Evolutionary conservation across 2,329 filamentous ascomycete genomes (phyloP).

Genomic region (Coniochaeta ligniaria): DNA sequence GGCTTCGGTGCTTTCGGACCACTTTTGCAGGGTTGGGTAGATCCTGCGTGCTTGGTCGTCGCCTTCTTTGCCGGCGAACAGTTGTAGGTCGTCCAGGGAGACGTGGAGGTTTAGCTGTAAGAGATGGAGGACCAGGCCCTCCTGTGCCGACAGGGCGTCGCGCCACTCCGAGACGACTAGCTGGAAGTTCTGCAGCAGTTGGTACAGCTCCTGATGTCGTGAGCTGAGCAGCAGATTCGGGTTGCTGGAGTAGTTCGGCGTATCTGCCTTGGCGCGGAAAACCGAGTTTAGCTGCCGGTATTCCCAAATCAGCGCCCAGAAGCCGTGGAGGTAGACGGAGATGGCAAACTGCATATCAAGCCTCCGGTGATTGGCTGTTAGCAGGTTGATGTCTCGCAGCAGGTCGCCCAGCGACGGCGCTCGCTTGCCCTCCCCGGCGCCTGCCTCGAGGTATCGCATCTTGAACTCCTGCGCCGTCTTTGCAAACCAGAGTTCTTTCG

Average conservation of each 20-base stretch:
- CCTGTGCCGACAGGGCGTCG: slow-evolving; percentile 34
- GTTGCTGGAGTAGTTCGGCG: slow-evolving; percentile 28
- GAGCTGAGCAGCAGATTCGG: slow-evolving; percentile 41
- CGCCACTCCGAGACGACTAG: slow-evolving; percentile 33
- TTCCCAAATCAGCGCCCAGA: slow-evolving; percentile 60
- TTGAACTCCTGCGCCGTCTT: slow-evolving; percentile 60
- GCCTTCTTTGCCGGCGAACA: slow-evolving; percentile 61
- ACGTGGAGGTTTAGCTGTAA: slow-evolving; percentile 58
- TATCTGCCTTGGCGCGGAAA: slow-evolving; percentile 38
- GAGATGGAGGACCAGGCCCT: slow-evolving; percentile 42
- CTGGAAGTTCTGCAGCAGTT: slow-evolving; percentile 44
- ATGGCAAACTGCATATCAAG: slow-evolving; percentile 51
- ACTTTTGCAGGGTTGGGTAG: slow-evolving; percentile 51
- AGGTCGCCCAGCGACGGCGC: slow-evolving; percentile 48
- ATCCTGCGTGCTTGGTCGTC: slow-evolving; percentile 56
- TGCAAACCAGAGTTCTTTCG: slow-evolving; percentile 59
- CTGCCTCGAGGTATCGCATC: slow-evolving; percentile 40
- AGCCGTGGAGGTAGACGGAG: slow-evolving; percentile 55
- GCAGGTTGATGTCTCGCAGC: slow-evolving; percentile 46
- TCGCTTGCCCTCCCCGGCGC: slow-evolving; percentile 28
- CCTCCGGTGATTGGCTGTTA: slow-evolving; percentile 38
- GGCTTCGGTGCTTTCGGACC: slow-evolving; percentile 47
- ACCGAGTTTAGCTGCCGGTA: slow-evolving; percentile 52
- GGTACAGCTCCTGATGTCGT: slow-evolving; percentile 56
- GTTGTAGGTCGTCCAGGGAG: slow-evolving; percentile 57